phyloP scores from a whole-genome alignment of 257 asterid genomes.

The Verbena officinalis region DNA sequence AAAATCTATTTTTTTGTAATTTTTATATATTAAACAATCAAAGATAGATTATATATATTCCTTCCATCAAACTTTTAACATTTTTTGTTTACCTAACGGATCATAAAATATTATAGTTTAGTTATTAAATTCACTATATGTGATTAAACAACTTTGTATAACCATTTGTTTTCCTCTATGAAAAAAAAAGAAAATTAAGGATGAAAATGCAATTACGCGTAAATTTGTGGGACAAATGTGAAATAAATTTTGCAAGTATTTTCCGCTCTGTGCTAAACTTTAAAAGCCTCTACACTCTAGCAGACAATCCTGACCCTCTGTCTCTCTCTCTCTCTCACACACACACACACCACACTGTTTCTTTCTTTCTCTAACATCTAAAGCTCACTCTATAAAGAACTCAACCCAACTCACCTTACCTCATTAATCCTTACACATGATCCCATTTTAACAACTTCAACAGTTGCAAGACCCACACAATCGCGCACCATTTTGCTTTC shows the following conservation, averaged over 20 bases:
- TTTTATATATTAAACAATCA: too few species aligned
- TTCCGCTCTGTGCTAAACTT: constrained; percentile 26
- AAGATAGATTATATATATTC: too few species aligned
- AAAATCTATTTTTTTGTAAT: too few species aligned
- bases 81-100: too few species aligned
- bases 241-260: neutral
- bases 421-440: neutral
- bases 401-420: too few species aligned
- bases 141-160: too few species aligned
- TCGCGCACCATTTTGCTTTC: neutral
- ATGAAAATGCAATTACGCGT: neutral
- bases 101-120: too few species aligned
- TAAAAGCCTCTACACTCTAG: neutral
- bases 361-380: constrained; percentile 23
- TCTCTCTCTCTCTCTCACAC: neutral
- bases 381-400: constrained; percentile 32
- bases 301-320: constrained; percentile 27
- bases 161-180: too few species aligned
- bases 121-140: too few species aligned
- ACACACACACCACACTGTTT: neutral
- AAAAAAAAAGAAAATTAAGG: too few species aligned
- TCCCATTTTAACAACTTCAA: constrained; percentile 1
- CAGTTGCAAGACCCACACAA: neutral
- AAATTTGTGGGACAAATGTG: constrained; percentile 16
- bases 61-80: too few species aligned